Evolutionary conservation across 768 basidiomycete genomes (phyloP).

Genomic region (Psilocybe azurescens): DNA sequence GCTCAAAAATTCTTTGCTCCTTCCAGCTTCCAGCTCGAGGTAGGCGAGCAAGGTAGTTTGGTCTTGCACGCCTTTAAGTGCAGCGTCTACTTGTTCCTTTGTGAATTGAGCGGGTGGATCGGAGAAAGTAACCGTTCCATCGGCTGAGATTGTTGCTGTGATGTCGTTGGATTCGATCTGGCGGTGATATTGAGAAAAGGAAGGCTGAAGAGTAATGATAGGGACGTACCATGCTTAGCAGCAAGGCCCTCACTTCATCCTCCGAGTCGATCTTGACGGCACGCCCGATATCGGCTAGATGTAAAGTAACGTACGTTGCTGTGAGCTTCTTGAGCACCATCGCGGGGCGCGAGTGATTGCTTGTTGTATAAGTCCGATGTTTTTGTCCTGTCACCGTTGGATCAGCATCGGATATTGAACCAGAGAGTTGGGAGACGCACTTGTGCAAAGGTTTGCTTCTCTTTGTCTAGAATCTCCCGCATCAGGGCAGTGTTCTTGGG

Average conservation of each 20-base stretch:
- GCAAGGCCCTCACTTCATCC: conserved; percentile 59
- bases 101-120: conserved; percentile 65
- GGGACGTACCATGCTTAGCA: conserved; percentile 72
- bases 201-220: background rate
- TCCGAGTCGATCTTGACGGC: conserved; percentile 54
- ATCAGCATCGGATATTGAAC: background rate
- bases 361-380: conserved; percentile 69
- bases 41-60: conserved; percentile 53
- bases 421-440: conserved; percentile 39
- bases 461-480: conserved; percentile 56
- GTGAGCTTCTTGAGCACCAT: conserved; percentile 83
- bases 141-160: conserved; percentile 66
- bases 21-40: conserved; percentile 61
- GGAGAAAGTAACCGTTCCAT: conserved; percentile 77
- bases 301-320: conserved; percentile 80
- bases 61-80: conserved; percentile 58
- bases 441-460: conserved; percentile 52
- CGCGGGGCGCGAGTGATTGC: conserved; percentile 73
- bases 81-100: conserved; percentile 63
- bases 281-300: conserved; percentile 72
- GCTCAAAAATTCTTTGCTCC: conserved; percentile 72
- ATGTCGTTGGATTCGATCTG: conserved; percentile 79
- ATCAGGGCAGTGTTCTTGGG: conserved; percentile 57
- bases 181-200: background rate
- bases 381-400: conserved; percentile 59